phyloP scores from a whole-genome alignment of 306 rosid genomes.

The Dicorynia guianensis region DNA sequence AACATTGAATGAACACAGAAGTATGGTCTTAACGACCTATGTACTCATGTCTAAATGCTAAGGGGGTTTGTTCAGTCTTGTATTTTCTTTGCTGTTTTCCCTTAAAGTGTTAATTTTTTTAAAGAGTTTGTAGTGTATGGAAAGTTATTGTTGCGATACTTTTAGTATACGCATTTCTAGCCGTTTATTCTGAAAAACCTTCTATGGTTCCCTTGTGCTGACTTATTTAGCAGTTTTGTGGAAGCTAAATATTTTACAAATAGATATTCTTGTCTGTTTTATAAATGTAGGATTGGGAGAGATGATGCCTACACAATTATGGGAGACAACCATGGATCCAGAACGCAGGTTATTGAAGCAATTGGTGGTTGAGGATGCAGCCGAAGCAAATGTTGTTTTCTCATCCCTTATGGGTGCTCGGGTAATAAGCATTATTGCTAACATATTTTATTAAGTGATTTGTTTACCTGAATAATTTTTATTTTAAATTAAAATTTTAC shows the following conservation, averaged over 20 bases:
- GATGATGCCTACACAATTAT: slow-evolving; percentile 93
- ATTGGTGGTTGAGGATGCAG: slow-evolving; percentile 84
- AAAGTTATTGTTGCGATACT: neutral
- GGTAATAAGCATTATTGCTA: slow-evolving; percentile 54
- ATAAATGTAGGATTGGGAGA: slow-evolving; percentile 84
- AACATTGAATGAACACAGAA: too few species aligned
- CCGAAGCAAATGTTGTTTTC: slow-evolving; percentile 86
- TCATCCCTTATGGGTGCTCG: slow-evolving; percentile 96
- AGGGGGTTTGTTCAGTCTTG: neutral
- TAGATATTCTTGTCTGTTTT: neutral
- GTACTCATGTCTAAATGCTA: neutral
- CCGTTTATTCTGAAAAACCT: neutral
- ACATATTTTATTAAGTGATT: neutral
- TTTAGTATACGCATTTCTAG: slow-evolving; percentile 2
- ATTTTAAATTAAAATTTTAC: too few species aligned
- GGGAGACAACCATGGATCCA: slow-evolving; percentile 99
- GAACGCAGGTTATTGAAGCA: slow-evolving; percentile 83
- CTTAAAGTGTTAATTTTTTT: neutral
- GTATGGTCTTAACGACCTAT: too few species aligned
- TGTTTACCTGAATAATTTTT: neutral
- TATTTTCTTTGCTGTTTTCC: neutral
- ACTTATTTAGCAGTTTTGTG: neutral
- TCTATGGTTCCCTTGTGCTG: slow-evolving; percentile 8
- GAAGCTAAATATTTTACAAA: slow-evolving; percentile 26
- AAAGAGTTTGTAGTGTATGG: neutral